phyloP scores from a whole-genome alignment of 805 yeast genomes.

The Pachysolen tannophilus region DNA sequence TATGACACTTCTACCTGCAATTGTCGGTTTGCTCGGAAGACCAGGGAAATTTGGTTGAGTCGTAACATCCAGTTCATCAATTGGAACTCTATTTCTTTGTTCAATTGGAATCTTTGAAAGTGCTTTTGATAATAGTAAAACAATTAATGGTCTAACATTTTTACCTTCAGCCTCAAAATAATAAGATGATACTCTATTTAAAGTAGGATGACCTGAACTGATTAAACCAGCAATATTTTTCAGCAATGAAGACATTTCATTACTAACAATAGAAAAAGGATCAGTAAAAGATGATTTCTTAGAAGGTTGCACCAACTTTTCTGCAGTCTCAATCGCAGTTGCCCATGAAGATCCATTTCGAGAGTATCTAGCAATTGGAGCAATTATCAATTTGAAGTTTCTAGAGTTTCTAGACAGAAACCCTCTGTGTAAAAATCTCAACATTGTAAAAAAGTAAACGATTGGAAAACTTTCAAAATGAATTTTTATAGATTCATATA shows the following conservation, averaged over 20 bases:
- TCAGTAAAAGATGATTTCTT: constrained; percentile 46
- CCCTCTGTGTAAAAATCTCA: no score
- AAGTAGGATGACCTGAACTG: constrained; percentile 90
- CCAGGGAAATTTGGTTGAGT: constrained; percentile 58
- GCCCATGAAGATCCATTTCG: constrained; percentile 22
- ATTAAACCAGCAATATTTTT: constrained; percentile 77
- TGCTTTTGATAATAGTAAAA: constrained; percentile 75
- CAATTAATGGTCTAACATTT: constrained; percentile 88
- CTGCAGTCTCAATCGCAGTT: constrained; percentile 67
- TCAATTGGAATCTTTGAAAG: constrained; percentile 64
- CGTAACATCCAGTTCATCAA: constrained; percentile 58
- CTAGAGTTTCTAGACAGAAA: no score
- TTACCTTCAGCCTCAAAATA: constrained; percentile 96
- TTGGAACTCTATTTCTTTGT: constrained; percentile 53
- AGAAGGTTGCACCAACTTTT: constrained; percentile 61
- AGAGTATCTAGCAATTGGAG: no score
- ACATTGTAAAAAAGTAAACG: no score
- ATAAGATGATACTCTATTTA: constrained; percentile 87
- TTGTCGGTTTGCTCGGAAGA: constrained; percentile 41
- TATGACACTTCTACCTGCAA: constrained; percentile 54
- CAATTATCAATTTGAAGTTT: no score
- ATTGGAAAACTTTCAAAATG: no score
- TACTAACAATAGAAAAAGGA: constrained; percentile 85
- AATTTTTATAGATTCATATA: no score
- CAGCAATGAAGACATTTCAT: constrained; percentile 87